Conservation (phyloP, 2,329 filamentous ascomycete genomes). For the Sphaerostilbella broomeana region DNA sequence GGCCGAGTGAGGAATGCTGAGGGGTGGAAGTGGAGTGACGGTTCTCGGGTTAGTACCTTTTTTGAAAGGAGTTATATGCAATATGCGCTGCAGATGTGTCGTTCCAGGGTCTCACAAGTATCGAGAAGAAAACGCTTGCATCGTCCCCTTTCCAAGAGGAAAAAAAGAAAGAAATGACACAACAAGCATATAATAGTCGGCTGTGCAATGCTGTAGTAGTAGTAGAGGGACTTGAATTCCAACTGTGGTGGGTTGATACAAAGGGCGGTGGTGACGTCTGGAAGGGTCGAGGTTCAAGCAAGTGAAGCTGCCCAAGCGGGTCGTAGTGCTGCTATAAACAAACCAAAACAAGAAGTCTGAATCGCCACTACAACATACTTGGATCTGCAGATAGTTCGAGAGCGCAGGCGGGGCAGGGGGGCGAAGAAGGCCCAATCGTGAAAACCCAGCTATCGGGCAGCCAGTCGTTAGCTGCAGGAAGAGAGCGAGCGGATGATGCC, state of each 20-base stretch:
- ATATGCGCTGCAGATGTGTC: slow-evolving; percentile 7
- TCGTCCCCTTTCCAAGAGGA: slow-evolving; percentile 6
- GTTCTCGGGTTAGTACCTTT: slow-evolving; percentile 2
- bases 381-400: slow-evolving; percentile 10
- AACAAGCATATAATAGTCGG: slow-evolving; percentile 2
- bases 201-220: not conserved
- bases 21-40: slow-evolving; percentile 2
- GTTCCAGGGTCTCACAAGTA: slow-evolving; percentile 4
- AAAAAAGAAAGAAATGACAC: slow-evolving; percentile 2
- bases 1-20: slow-evolving; percentile 21
- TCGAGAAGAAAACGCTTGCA: slow-evolving; percentile 7
- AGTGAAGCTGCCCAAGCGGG: slow-evolving; percentile 13
- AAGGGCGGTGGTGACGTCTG: too few relatives aligned
- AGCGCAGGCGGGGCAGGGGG: slow-evolving; percentile 11
- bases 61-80: slow-evolving; percentile 5
- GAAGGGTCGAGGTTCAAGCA: slow-evolving; percentile 5
- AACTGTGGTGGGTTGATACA: too few relatives aligned
- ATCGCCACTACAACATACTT: slow-evolving; percentile 7
- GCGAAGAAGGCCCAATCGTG: slow-evolving; percentile 9
- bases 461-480: slow-evolving; percentile 5
- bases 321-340: slow-evolving; percentile 1
- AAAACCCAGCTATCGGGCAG: not conserved
- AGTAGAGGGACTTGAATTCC: not conserved
- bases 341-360: slow-evolving; percentile 9
- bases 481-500: slow-evolving; percentile 2